Conservation (phyloP, 2,329 filamentous ascomycete genomes). For the Colletotrichum endophyticum region DNA sequence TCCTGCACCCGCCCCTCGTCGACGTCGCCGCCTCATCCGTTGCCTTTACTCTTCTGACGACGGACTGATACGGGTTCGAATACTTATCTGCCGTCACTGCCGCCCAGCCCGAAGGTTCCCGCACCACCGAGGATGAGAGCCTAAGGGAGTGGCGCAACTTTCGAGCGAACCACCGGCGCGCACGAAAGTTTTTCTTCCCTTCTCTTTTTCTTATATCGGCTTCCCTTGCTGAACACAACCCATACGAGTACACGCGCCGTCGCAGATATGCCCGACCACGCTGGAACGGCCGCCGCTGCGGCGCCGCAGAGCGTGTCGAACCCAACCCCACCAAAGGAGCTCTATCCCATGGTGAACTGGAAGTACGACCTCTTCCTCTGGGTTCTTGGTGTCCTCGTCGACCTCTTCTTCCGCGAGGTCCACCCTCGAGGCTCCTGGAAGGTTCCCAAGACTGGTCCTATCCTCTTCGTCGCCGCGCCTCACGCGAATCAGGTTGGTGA, state of each 20-base stretch:
- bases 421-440: conserved; percentile 96
- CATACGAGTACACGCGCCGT: not conserved
- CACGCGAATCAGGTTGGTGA: conserved; percentile 85
- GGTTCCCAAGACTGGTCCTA: conserved; percentile 83
- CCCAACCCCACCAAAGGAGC: conserved; percentile 50
- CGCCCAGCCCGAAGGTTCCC: conserved; percentile 7
- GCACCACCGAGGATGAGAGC: conserved; percentile 14
- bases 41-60: not conserved
- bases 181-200: not conserved
- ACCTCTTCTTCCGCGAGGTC: conserved; percentile 98
- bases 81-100: not conserved
- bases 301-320: conserved; percentile 28
- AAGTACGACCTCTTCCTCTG: conserved; percentile 82
- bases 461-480: conserved; percentile 95
- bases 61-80: not conserved
- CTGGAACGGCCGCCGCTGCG: conserved; percentile 19
- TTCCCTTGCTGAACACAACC: not conserved
- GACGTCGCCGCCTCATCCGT: not conserved
- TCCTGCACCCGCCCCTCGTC: not conserved
- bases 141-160: conserved; percentile 20
- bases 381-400: conserved; percentile 81
- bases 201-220: not conserved
- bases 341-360: conserved; percentile 73
- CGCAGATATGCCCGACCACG: conserved; percentile 11
- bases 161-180: not conserved